Percentiles rank a stretch among this genome's conserved stretches.
Evolutionary conservation across 768 basidiomycete genomes (phyloP).

Genomic region (Suillus paluster): DNA sequence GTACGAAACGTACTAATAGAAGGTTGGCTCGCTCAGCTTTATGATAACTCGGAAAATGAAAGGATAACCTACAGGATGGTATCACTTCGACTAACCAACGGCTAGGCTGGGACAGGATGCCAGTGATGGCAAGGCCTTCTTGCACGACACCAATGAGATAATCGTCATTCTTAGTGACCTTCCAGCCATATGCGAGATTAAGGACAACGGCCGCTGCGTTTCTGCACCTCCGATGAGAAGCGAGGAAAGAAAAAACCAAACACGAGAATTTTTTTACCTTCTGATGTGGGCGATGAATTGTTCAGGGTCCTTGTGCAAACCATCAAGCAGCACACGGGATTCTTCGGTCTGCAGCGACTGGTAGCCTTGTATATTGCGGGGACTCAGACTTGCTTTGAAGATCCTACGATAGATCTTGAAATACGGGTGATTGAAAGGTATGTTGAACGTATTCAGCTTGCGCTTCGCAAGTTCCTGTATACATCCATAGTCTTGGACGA

Average conservation of each 20-base stretch:
- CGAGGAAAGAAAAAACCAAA: neutral
- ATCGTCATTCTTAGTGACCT: neutral
- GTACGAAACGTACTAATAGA: conserved; percentile 11
- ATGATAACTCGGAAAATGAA: neutral
- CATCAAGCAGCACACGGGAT: neutral
- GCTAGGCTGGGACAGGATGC: neutral
- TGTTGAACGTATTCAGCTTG: neutral
- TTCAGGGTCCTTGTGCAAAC: neutral
- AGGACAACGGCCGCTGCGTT: neutral
- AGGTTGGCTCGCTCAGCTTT: neutral
- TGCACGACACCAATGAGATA: neutral
- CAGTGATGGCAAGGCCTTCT: neutral
- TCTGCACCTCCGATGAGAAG: neutral
- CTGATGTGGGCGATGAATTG: neutral
- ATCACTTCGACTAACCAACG: neutral
- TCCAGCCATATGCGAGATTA: conserved; percentile 2
- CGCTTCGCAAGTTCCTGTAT: neutral
- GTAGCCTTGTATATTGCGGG: conserved; percentile 1
- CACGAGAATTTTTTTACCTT: neutral
- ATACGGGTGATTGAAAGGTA: neutral
- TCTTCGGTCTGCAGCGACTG: neutral
- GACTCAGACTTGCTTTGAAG: neutral
- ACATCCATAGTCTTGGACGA: conserved; percentile 3
- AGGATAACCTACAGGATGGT: neutral
- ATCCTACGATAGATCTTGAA: neutral